phyloP scores from a whole-genome alignment of 306 rosid genomes.

The Dryas octopetala region DNA sequence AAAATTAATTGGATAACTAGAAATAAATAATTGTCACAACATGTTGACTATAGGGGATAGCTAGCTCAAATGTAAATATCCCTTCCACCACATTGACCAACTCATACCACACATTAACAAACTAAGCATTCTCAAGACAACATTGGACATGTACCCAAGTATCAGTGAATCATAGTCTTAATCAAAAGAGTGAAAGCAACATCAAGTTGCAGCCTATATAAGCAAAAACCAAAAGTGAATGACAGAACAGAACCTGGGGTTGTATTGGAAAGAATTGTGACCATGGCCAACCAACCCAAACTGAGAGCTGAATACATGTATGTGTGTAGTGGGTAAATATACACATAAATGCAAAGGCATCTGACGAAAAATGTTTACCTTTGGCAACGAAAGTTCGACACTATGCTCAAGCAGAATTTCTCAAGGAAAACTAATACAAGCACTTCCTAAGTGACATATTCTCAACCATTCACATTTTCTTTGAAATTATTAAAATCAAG shows the following conservation, averaged over 20 bases:
- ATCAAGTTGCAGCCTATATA: neutral
- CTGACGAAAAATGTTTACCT: neutral
- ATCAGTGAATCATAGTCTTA: neutral
- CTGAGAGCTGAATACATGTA: neutral
- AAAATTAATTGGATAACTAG: neutral
- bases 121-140: conserved; percentile 1
- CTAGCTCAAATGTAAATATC: neutral
- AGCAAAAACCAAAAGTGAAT: too few species aligned
- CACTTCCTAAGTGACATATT: neutral
- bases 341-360: neutral
- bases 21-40: neutral
- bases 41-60: neutral
- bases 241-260: neutral
- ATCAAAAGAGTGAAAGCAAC: neutral
- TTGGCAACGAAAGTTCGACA: neutral
- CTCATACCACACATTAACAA: neutral
- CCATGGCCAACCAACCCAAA: neutral
- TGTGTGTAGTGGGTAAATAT: neutral
- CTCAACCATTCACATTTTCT: neutral
- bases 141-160: too few species aligned
- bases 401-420: neutral
- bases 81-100: neutral
- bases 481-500: neutral
- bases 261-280: neutral
- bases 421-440: neutral